Base-by-base conservation (phyloP, 768 basidiomycete species). In the Mycena leptocephala region DNA sequence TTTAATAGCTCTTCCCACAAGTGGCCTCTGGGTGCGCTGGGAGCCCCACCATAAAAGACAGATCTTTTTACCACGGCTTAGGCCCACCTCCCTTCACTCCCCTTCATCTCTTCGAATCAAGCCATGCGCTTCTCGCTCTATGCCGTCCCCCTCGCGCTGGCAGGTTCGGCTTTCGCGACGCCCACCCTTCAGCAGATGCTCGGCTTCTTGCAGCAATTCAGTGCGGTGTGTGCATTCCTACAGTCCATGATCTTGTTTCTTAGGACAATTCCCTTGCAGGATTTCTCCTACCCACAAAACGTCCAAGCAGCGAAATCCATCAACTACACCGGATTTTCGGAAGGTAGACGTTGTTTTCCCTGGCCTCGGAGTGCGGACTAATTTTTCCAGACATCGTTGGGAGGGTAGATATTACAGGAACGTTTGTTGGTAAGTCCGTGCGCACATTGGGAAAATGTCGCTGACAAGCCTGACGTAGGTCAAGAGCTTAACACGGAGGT, bases 401-500 rank as follows among this genome's bases (percentile, higher is more conserved):
- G 3, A 59, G 69, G 26, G 22, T 70, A 11, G 69, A 70, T 41
- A 28, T 70, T 24, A 70, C 69, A 22, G 58, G 32, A 5, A 70
- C 56, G 5, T 70, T 70, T 11, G 41, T 70, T 37, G 69, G 69
- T 61, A 11, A 14, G 69, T 26, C 39, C 14, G 0, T n/a, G n/a
- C n/a, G n/a, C 16, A 2, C 28, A 18, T 0, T 2, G 0, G 11
- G 35, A 35, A 9, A 37, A n/a, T n/a, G 20, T 53, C 24, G 26
- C n/a, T 46, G 3, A n/a, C 8, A 8, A 32, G 30, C 14, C 33
- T n/a, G n/a, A 10, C 22, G 26, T 55, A 67, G 66, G 66, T 18
- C 32, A 10, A 13, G 66, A 67, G 33, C 51, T 67, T 24, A 67
- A 67, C 66, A 67, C 66, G 18, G 66, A 67, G 66, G 66, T 67